Evolutionary conservation across 257 asterid species (phyloP).

Genomic region (Nicotiana obtusifolia): DNA sequence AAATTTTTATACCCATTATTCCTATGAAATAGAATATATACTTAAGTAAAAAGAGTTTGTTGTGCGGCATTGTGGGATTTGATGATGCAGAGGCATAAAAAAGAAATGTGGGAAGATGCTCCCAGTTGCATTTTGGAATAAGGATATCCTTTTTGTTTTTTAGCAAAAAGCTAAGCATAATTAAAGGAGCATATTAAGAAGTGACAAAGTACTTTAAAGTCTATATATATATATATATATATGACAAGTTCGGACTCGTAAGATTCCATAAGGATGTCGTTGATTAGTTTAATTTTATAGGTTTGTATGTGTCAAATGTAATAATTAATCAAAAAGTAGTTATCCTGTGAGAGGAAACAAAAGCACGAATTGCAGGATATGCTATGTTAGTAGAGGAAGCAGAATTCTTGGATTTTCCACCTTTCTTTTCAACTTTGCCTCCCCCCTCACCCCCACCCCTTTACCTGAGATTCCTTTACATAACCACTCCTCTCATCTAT

Average conservation of each 20-base stretch:
- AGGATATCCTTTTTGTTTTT: constrained; percentile 39
- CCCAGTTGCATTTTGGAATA: constrained; percentile 22
- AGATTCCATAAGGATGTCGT: constrained; percentile 40
- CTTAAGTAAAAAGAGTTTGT: background rate
- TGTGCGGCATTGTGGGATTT: background rate
- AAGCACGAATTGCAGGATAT: constrained; percentile 29
- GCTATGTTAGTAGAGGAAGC: constrained; percentile 30
- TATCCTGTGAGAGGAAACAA: constrained; percentile 8
- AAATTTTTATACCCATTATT: background rate
- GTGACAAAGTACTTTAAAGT: constrained; percentile 9
- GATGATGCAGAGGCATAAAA: constrained; percentile 22
- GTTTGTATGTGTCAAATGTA: background rate
- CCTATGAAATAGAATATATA: background rate
- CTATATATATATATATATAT: background rate
- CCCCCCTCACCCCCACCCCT: background rate
- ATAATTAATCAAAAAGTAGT: constrained; percentile 19
- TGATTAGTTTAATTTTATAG: constrained; percentile 6
- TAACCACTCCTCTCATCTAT: constrained; percentile 21
- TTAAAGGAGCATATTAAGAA: background rate
- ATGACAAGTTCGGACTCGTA: constrained; percentile 22
- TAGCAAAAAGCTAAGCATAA: constrained; percentile 17
- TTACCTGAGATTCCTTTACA: constrained; percentile 51
- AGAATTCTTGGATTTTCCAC: constrained; percentile 47
- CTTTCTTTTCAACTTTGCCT: constrained; percentile 32
- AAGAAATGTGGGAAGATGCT: constrained; percentile 45